Evolutionary conservation across 345 rosid species (phyloP).

Genomic region (sweet orange (Citrus sinensis)): DVS_A1.0 CM039164.1:5626501-5627000

Average conservation of each 20-base stretch:
- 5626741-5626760: conserved; percentile 94
- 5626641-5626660: conserved; percentile 79
- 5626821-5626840: conserved; percentile 2
- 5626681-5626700: conserved; percentile 79
- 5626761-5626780: conserved; percentile 63
- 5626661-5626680: conserved; percentile 76
- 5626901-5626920: conserved; percentile 18
- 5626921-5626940: conserved; percentile 54
- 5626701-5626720: conserved; percentile 82
- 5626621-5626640: conserved; percentile 49
- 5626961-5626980: conserved; percentile 61
- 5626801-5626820: conserved; percentile 19
- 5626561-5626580: conserved; percentile 59
- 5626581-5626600: conserved; percentile 48
- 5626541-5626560: conserved; percentile 27
- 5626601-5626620: conserved; percentile 46
- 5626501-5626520: background rate
- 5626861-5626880: conserved; percentile 3
- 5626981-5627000: conserved; percentile 66
- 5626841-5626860: background rate
- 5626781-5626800: conserved; percentile 26
- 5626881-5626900: background rate
- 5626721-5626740: conserved; percentile 67
- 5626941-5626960: conserved; percentile 81
- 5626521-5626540: conserved; percentile 5